phyloP scores from a whole-genome alignment of 1,284 basidiomycete genomes.

The Heterobasidion parviporum region DNA sequence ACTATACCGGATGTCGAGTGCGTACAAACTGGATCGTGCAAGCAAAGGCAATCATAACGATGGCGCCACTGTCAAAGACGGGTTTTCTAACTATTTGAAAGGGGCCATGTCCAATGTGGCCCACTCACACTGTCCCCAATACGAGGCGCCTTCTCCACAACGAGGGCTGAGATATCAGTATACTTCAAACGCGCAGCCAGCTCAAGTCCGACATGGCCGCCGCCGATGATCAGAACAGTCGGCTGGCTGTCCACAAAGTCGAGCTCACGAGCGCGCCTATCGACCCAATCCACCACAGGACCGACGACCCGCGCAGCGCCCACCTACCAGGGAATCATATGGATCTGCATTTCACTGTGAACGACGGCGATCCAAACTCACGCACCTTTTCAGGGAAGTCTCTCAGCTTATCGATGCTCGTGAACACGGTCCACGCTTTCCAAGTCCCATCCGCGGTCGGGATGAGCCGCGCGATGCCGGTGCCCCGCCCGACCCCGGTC shows the following conservation, averaged over 20 bases:
- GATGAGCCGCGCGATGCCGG: constrained; percentile 51
- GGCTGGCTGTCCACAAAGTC: constrained; percentile 26
- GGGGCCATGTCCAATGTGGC: not conserved
- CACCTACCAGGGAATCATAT: not conserved
- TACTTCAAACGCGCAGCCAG: constrained; percentile 50
- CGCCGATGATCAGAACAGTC: constrained; percentile 51
- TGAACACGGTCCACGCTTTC: constrained; percentile 51
- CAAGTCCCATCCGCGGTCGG: constrained; percentile 39
- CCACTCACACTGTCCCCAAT: constrained; percentile 32
- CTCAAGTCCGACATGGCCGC: constrained; percentile 57
- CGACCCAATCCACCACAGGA: constrained; percentile 31
- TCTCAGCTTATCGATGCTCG: constrained; percentile 48
- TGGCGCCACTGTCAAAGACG: constrained; percentile 32
- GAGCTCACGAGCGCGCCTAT: constrained; percentile 29
- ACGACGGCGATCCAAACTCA: not conserved
- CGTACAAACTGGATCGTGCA: constrained; percentile 63
- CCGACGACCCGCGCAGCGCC: constrained; percentile 22
- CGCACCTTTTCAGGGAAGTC: constrained; percentile 39
- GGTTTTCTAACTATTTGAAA: not conserved
- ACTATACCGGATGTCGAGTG: not conserved
- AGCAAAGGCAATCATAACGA: constrained; percentile 52
- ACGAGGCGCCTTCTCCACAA: constrained; percentile 45
- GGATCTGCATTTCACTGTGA: not conserved
- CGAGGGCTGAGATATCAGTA: constrained; percentile 40
- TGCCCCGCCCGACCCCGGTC: constrained; percentile 39